Base-by-base conservation (phyloP, 768 basidiomycete genomes). In the Hemileccinum rubropunctum region DNA sequence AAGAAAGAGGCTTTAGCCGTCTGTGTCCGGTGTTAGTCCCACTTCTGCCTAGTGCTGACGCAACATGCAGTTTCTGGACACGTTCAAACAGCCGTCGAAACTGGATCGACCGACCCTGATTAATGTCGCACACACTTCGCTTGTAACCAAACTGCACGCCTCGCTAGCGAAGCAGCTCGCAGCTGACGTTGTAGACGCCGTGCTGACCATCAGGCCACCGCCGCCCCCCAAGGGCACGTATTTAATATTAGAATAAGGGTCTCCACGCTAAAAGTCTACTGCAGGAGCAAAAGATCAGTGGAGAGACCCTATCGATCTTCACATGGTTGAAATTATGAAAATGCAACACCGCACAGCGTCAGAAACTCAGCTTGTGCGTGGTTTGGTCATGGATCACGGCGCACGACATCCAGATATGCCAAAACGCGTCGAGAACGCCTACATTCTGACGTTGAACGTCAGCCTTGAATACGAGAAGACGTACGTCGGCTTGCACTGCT, bases 311-410 rank as follows among this genome's bases (percentile, higher is more conserved):
- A 95, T 98, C 64, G 97, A 99, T 75, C 77, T 99, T 49, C 95
- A 98, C 73, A 99, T 99, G 97, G 76, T 99, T 45, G 97, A 99
- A 73, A 86, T 98, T 54, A 98, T 98, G 97, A 98, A 98, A 76
- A 99, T 99, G 97, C 95, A 97, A 70, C 97, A 99, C 73, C 88
- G 95, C 61, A 95, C 88, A 37, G 93, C 97, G 54, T 93, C 92
- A 20, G 97, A 99, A 70, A 99, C 97, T 27, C 90, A 97, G 66
- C 83, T 99, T 34, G 76, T 99, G 61, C 88, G 91, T 59, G 97
- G 97, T 32, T 79, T 99, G 50, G 97, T 99, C 39, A 78, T 99
- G 60, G 97, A 99, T 73, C 95, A 98, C 66, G 95, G 97, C 58
- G 91, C 91, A 48, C 77, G 97, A 57, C 97, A 99, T 73, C 95